A percentile compares a stretch with the other conserved stretches of the same genome.
phyloP scores from a whole-genome alignment of 1,284 basidiomycete genomes.

The Neonothopanus nambi region DNA sequence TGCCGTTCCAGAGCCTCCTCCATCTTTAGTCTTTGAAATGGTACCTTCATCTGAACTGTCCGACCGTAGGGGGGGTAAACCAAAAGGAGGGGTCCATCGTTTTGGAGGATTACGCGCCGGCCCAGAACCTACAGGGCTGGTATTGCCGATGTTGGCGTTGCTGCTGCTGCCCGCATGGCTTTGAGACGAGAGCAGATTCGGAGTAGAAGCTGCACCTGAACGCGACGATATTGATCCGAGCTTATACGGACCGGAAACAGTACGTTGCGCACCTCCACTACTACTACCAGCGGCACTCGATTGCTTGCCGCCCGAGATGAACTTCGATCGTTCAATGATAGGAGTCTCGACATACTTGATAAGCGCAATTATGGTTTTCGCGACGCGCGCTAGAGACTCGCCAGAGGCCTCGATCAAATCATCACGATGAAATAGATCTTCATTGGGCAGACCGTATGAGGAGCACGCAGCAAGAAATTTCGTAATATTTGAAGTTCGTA shows the following conservation, averaged over 20 bases:
- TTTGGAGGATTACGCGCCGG: constrained; percentile 24
- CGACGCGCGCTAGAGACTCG: constrained; percentile 66
- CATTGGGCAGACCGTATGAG: constrained; percentile 57
- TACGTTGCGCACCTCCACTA: constrained; percentile 12
- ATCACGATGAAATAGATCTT: constrained; percentile 68
- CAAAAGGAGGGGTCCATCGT: constrained; percentile 54
- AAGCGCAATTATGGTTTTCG: constrained; percentile 65
- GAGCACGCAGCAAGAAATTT: constrained; percentile 74
- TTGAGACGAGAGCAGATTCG: constrained; percentile 44
- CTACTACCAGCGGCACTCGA: neutral
- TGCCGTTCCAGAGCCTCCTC: neutral
- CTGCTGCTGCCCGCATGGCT: neutral
- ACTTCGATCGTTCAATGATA: constrained; percentile 41
- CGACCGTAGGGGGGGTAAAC: constrained; percentile 53
- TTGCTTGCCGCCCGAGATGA: constrained; percentile 40
- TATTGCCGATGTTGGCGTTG: constrained; percentile 23
- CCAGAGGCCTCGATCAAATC: constrained; percentile 63
- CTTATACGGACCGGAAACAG: constrained; percentile 31
- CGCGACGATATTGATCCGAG: constrained; percentile 33
- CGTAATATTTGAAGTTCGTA: constrained; percentile 66
- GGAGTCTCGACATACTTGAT: constrained; percentile 61
- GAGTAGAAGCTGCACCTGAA: constrained; percentile 54
- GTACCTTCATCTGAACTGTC: constrained; percentile 47
- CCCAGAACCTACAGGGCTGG: constrained; percentile 31
- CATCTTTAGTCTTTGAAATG: constrained; percentile 18